Base-by-base conservation (phyloP, 2,329 filamentous ascomycete genomes). In the Diaporthe vexans region DNA sequence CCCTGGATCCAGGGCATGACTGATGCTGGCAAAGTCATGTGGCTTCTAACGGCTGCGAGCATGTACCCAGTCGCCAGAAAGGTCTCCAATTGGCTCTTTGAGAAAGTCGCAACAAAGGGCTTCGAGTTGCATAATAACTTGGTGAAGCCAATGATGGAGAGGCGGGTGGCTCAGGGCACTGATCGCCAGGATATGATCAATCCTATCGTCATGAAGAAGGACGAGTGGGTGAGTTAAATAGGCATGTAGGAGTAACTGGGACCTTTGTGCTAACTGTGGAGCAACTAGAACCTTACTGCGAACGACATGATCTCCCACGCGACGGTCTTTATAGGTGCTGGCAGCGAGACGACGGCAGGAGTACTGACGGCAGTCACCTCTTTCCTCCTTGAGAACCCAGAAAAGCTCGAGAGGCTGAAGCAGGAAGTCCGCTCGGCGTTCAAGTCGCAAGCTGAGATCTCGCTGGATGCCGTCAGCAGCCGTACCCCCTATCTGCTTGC, bases 161-260 rank as follows among this genome's bases (percentile, higher is more conserved):
- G 57, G 56, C 69, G 69, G 13, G 13, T 61, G 26, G 54, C 56
- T 5, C 69, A 51, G 11, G 69, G 69, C 0, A 63, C 46, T 6
- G 33, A 52, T 10, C 56, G 69, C 21, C 40, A 26, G 15, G 69
- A 72, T 51, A 37, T 72, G 26, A 61, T 72, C 1, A 59, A 72
- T 5, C 69, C 56, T 15, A 59, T 72, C n/a, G 19, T 72, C 6
- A 72, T 61, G 69, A 51, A 37, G 21, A 72, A 72, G 54, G 43
- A 61, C 15, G 63, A 67, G 33, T 67, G 63, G 63, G 54, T 59
- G 2, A 63, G 69, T 61, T 13, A 4, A 43, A 13, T 6, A 11
- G n/a, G n/a, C 11, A n/a, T 19, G 17, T 4, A 1, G n/a, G 15
- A 15, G 10, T 26, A 1, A 10, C 4, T 10, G 26, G 29, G 19